Evolutionary conservation across 2,329 filamentous ascomycete species (phyloP).

Genomic region (Alternaria dauci): DNA sequence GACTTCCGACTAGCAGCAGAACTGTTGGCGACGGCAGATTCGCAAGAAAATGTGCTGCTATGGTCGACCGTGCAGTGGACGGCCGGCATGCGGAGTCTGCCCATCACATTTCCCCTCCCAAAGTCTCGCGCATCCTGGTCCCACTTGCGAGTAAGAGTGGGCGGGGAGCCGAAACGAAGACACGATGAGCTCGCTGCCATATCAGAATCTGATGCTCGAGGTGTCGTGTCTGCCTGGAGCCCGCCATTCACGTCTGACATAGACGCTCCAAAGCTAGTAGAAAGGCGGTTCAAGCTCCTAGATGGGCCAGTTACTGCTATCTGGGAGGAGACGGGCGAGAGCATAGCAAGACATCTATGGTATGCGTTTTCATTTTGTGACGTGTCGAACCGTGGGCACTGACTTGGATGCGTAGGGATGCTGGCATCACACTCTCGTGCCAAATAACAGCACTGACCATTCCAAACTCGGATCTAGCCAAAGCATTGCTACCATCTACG

Average conservation of each 20-base stretch:
- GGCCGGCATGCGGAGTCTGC: conserved; percentile 54
- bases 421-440: conserved; percentile 65
- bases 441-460: conserved; percentile 58
- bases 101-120: conserved; percentile 54
- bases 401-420: conserved; percentile 57
- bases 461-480: neutral
- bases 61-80: conserved; percentile 57
- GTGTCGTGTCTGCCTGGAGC: conserved; percentile 68
- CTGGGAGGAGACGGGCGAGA: conserved; percentile 76
- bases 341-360: conserved; percentile 77
- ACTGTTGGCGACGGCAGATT: conserved; percentile 38
- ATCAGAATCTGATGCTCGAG: conserved; percentile 45
- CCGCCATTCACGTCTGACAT: conserved; percentile 52
- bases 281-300: conserved; percentile 61
- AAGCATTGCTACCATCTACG: conserved; percentile 11
- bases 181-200: conserved; percentile 42
- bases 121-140: conserved; percentile 48
- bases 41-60: conserved; percentile 49
- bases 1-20: conserved; percentile 56
- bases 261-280: conserved; percentile 62
- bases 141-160: conserved; percentile 54
- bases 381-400: neutral
- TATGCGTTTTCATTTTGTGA: conserved; percentile 40
- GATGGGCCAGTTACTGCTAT: conserved; percentile 58
- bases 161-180: conserved; percentile 36